These are phyloP conservation scores for Fistulifera pelliculosa DNA, from an alignment of 108 stramenopile genomes.

Conservation along the genomic window DNA sequence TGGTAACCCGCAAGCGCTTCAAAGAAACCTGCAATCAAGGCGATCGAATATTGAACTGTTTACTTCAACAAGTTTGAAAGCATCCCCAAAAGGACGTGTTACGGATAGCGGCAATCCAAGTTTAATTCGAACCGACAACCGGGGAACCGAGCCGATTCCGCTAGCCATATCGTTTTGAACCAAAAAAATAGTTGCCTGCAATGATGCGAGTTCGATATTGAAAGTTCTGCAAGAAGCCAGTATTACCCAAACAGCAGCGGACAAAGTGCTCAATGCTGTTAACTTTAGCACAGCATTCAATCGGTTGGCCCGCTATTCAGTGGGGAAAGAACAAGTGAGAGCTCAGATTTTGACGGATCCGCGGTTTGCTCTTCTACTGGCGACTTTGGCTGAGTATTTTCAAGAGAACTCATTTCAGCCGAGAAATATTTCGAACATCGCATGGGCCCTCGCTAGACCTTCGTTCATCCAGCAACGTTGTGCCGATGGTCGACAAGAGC, in stretches of 20 bases:
- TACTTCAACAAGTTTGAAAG: too few species aligned
- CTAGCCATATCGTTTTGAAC: too few species aligned
- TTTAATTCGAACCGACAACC: too few species aligned
- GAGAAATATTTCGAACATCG: conserved; percentile 65
- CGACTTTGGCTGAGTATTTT: conserved; percentile 41
- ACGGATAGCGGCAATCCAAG: too few species aligned
- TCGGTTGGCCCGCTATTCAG: conserved; percentile 47
- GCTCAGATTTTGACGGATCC: conserved; percentile 53
- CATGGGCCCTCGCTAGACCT: conserved; percentile 79
- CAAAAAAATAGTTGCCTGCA: too few species aligned
- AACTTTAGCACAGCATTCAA: conserved; percentile 29
- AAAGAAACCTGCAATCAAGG: too few species aligned
- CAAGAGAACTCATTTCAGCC: conserved; percentile 31
- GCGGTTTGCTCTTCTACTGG: conserved; percentile 64
- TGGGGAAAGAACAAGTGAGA: conserved; percentile 21
- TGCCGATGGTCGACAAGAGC: conserved; percentile 30
- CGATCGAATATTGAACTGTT: too few species aligned
- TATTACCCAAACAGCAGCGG: conserved; percentile 5
- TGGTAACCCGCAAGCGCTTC: too few species aligned
- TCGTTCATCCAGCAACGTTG: conserved; percentile 37
- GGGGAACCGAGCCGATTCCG: too few species aligned
- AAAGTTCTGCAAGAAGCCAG: too few species aligned
- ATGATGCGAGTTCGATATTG: too few species aligned
- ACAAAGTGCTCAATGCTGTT: conserved; percentile 48
- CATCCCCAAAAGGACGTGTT: too few species aligned